Base-by-base conservation (phyloP, 2,329 filamentous ascomycete species). In the Trichoderma gracile region DNA sequence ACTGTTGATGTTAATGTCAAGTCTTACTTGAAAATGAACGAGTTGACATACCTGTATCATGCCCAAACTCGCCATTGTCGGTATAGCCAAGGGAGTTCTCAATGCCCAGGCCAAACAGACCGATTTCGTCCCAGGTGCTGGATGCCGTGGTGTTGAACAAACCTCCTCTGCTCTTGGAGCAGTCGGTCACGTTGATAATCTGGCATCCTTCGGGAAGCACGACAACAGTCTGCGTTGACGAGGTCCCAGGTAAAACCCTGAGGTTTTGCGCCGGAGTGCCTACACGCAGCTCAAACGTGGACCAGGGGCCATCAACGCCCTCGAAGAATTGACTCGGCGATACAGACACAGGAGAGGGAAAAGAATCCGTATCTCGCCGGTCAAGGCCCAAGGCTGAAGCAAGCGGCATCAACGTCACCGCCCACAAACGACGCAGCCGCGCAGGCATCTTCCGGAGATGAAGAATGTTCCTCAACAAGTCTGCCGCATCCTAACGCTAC, bases 311-410 rank as follows among this genome's bases (percentile, higher is more conserved):
- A 38, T 66, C 65, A n/a, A 61, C 17, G 2, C 65, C 65, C 15
- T 66, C 65, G n/a, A 66, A 66, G 25, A 61, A 61, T 33, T 66
- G 65, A 33, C 65, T 66, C 0, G 65, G 54, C 2, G 65, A 66
- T 21, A 66, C 62, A 4, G 65, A 45, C 21, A 66, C 50, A 9
- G 65, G 62, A 3, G 65, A 46, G 14, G 64, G 54, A 5, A 42
- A 21, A 4, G 52, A 27, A n/a, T 56, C 30, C 33, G 33, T 5
- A 33, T 40, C 59, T 46, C 59, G 40, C 21, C 38, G 52, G 23
- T 25, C 49, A 53, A 53, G 49, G 12, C 53, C 49, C 14, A 62
- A n/a, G 8, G 59, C 49, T 42, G 59, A 62, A 27, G 49, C 59
- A 19, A 62, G 27, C 10, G 38, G 40, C 7, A n/a, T 62, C 17